Evolutionary conservation across 495 filamentous ascomycete genomes (phyloP).

Genomic region (Aspergillus leporis): DNA sequence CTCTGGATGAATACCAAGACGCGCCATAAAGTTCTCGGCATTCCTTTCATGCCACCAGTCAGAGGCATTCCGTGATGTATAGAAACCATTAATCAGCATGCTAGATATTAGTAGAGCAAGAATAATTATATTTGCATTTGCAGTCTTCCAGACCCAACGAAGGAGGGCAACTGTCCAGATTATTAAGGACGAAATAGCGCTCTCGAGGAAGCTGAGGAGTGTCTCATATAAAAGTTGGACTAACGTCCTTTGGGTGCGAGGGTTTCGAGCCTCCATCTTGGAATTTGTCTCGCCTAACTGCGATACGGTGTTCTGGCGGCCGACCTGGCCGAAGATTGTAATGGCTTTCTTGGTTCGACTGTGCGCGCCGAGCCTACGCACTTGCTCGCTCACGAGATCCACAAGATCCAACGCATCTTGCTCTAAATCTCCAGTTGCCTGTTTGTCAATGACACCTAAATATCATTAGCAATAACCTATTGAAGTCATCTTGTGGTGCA

Average conservation of each 20-base stretch:
- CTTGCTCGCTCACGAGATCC: constrained; percentile 85
- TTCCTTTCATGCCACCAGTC: constrained; percentile 85
- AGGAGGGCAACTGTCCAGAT: constrained; percentile 67
- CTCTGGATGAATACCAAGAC: constrained; percentile 77
- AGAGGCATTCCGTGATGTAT: constrained; percentile 64
- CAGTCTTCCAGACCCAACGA: constrained; percentile 64
- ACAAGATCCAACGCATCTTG: constrained; percentile 82
- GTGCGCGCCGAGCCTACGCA: constrained; percentile 72
- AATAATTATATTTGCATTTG: constrained; percentile 74
- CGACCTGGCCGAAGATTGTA: constrained; percentile 84
- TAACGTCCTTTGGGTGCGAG: constrained; percentile 67
- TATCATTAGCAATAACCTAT: constrained; percentile 12
- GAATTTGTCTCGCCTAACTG: constrained; percentile 55
- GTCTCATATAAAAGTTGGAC: constrained; percentile 70
- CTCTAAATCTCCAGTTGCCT: constrained; percentile 76
- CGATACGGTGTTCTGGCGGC: constrained; percentile 65
- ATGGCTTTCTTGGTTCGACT: constrained; percentile 88
- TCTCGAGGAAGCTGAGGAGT: constrained; percentile 65
- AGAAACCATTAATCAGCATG: constrained; percentile 66
- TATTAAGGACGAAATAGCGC: constrained; percentile 68
- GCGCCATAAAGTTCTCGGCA: constrained; percentile 74
- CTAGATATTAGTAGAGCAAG: constrained; percentile 67
- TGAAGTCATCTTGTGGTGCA: constrained; percentile 3
- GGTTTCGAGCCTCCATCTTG: constrained; percentile 46
- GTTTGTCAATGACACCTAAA: constrained; percentile 68